Evolutionary conservation across 768 basidiomycete species (phyloP), one percentile per base, ranked within the genome.

Genomic region (Tulasnella sp.): DNA sequence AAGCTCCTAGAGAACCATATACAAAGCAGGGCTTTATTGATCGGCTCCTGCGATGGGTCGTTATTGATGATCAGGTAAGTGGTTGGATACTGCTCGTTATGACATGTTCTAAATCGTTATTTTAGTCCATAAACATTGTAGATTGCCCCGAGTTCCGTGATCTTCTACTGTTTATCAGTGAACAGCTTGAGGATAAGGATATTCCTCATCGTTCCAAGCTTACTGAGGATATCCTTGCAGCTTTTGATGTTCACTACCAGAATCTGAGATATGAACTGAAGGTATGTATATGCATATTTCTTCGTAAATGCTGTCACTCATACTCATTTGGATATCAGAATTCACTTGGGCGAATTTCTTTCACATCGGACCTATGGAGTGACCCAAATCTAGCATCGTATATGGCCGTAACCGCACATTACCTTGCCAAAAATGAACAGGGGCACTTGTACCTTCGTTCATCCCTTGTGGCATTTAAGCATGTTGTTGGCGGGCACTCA

Each of bases 71-170:
- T 35, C 34, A 35, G 34, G 34, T 35, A 35, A n/a, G n/a, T n/a
- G n/a, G n/a, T n/a, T n/a, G n/a, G n/a, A n/a, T n/a, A n/a, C n/a
- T n/a, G n/a, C n/a, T n/a, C n/a, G n/a, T n/a, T n/a, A n/a, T n/a
- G n/a, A n/a, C n/a, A n/a, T n/a, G n/a, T n/a, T n/a, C n/a, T n/a
- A 46, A 46, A 31, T 51, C 20, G 15, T 34, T 20, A 25, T 20
- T 28, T 34, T 28, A 70, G 69, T 64, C 69, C 3, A 50, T 70
- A 1, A 63, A 67, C 61, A 59, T 72, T 37, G 59, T 71, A 8
- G 68, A 71, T 16, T 58, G 55, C 33, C 57, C 51, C 0, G 65
- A 66, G 48, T 61, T 72, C 29, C 58, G 65, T 0, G 60, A 64
- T 0, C 60, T 69, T 16, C 51, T 66, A 0, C 48, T 65, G 0